Percentiles rank a stretch among this genome's conserved stretches.
These are phyloP conservation scores for Spiromastix sp. DNA, from an alignment of 2,329 filamentous ascomycete species.

Conservation along the genomic window DNA sequence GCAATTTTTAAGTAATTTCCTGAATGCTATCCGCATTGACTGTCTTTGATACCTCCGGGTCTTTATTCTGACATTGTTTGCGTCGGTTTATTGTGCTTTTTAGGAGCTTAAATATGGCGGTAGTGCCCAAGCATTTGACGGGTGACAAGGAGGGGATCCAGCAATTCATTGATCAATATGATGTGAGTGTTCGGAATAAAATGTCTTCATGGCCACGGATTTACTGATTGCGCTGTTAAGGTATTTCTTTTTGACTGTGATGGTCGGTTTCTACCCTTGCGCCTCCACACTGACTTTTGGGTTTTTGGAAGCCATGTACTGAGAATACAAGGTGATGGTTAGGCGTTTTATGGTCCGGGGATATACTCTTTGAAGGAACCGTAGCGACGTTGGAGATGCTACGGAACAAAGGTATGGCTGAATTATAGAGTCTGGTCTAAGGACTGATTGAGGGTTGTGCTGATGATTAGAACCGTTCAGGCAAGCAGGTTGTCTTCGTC, in stretches of 20 bases:
- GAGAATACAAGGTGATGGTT: constrained; percentile 29
- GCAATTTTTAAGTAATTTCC: too few relatives aligned
- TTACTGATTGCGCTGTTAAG: constrained; percentile 41
- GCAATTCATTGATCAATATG: constrained; percentile 80
- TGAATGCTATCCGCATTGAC: too few relatives aligned
- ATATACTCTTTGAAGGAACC: constrained; percentile 75
- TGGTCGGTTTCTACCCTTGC: constrained; percentile 46
- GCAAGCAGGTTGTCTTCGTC: constrained; percentile 88
- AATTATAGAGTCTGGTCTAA: too few relatives aligned
- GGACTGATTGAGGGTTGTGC: too few relatives aligned
- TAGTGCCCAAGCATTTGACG: constrained; percentile 59
- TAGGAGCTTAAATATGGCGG: too few relatives aligned
- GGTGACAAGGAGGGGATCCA: constrained; percentile 68
- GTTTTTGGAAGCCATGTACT: constrained; percentile 21
- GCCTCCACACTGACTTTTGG: background rate
- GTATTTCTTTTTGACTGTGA: constrained; percentile 95
- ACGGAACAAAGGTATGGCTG: constrained; percentile 74
- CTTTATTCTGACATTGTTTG: too few relatives aligned
- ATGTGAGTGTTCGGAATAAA: constrained; percentile 52
- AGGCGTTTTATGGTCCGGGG: constrained; percentile 96
- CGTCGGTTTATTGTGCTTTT: too few relatives aligned
- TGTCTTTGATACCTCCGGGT: too few relatives aligned
- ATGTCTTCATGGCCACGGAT: background rate
- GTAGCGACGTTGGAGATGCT: constrained; percentile 78
- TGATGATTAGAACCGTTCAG: too few relatives aligned